Evolutionary conservation across 1,139 yeast species (phyloP), one percentile per base, ranked within the genome.

Genomic region (Suhomyces panamericanus): DNA sequence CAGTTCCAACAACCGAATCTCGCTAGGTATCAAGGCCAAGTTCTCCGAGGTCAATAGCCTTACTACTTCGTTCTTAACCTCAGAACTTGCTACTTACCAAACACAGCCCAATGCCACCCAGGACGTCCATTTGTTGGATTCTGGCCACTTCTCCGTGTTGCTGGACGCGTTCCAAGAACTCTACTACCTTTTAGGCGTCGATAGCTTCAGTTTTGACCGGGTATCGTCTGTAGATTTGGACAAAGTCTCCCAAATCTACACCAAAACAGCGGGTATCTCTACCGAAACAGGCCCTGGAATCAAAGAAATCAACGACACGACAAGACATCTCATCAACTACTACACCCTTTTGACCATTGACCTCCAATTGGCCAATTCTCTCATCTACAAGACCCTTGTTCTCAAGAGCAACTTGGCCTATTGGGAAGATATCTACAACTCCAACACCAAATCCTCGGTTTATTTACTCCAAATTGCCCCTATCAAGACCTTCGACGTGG

Each of bases 401-500:
- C 59, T 67, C 40, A 70, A 71, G 49, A 63, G 61, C 39, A 67
- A 72, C 46, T 55, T 65, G 49, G 59, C 60, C 6, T 73, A 73
- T 50, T 73, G 78, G 78, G 59, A 60, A 22, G 57, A 56, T 6
- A 45, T 73, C 35, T 52, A 57, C 33, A 52, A 54, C 31, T 69
- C 74, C 13, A 43, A 54, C 6, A 37, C 56, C 24, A 55, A 56
- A 33, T 71, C 69, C 49, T 32, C 60, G 31, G 47, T 68, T 11
- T 73, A 69, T 51, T 64, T 66, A 22, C 49, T 71, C 4, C 77
- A 73, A 49, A 62, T 65, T 4, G 48, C 62, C 9, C 78, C 78
- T 1, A 26, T 52, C 6, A 60, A 55, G 34, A 12, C 62, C 3
- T 59, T 48, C 38, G 47, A 53, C 6, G 54, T 62, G 24, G 50